Percentiles rank a stretch among this genome's conserved stretches.
These are phyloP conservation scores for Lindgomyces ingoldianus DNA, from an alignment of 495 filamentous ascomycete genomes.

Conservation along the genomic window DNA sequence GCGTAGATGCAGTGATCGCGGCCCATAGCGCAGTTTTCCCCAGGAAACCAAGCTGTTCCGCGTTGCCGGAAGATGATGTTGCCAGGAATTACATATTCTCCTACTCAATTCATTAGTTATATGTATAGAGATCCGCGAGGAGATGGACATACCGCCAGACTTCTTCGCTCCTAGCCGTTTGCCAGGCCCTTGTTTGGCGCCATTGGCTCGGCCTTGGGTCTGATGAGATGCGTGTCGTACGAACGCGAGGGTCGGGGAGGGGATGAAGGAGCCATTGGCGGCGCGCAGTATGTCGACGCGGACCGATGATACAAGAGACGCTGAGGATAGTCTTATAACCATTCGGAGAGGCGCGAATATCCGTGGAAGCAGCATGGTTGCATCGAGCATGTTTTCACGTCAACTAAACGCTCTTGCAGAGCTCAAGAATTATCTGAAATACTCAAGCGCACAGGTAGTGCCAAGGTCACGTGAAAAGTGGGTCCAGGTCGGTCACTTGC, in stretches of 20 bases:
- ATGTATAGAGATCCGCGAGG: background rate
- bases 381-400: slow-evolving; percentile 8
- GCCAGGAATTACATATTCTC: slow-evolving; percentile 87
- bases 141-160: slow-evolving; percentile 63
- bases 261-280: slow-evolving; percentile 21
- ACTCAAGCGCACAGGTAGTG: slow-evolving; percentile 1
- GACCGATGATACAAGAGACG: slow-evolving; percentile 6
- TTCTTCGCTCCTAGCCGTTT: slow-evolving; percentile 96
- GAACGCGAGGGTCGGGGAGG: slow-evolving; percentile 37
- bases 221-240: slow-evolving; percentile 80
- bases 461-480: background rate
- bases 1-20: slow-evolving; percentile 98
- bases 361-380: slow-evolving; percentile 39
- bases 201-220: slow-evolving; percentile 81
- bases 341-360: slow-evolving; percentile 34
- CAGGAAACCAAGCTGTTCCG: slow-evolving; percentile 89
- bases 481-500: too few relatives aligned
- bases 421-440: too few relatives aligned
- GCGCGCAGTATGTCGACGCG: slow-evolving; percentile 28
- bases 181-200: slow-evolving; percentile 80
- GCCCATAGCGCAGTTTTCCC: slow-evolving; percentile 90
- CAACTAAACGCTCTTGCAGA: too few relatives aligned
- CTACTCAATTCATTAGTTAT: slow-evolving; percentile 44
- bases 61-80: slow-evolving; percentile 98
- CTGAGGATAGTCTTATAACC: slow-evolving; percentile 2